phyloP scores from a whole-genome alignment of 176 grass and related monocot genomes.

The Bromus sterilis region DNA sequence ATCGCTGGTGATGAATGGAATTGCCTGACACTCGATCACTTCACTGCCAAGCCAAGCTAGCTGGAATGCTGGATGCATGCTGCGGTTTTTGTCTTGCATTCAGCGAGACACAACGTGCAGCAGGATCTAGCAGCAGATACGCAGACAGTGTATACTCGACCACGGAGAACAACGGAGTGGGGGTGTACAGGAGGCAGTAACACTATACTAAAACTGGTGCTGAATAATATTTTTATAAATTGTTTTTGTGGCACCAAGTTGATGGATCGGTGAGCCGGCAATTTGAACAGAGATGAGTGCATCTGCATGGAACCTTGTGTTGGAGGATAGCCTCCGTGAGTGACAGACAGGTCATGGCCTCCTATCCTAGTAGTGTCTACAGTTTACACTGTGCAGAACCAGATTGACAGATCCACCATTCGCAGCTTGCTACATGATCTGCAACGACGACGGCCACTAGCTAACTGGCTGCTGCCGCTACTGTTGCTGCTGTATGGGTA shows the following conservation, averaged over 20 bases:
- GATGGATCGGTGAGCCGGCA: background rate
- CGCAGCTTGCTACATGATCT: background rate
- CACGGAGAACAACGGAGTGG: background rate
- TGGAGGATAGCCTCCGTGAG: background rate
- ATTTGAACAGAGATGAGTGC: no score
- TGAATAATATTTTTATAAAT: no score
- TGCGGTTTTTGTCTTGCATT: conserved; percentile 43
- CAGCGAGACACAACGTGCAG: background rate
- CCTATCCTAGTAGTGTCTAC: background rate
- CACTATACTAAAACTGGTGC: no score
- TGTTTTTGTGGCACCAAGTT: background rate
- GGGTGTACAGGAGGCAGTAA: no score
- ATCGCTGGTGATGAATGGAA: background rate
- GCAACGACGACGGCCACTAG: background rate
- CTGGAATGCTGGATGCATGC: background rate
- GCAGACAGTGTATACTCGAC: background rate
- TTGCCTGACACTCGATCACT: background rate
- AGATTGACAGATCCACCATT: conserved; percentile 7
- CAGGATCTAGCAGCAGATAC: background rate
- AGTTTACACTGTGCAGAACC: background rate
- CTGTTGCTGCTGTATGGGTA: background rate
- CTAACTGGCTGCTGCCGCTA: background rate
- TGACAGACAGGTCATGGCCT: background rate
- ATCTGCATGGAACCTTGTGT: background rate
- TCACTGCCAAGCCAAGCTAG: background rate